Base-by-base conservation (phyloP, 2,329 filamentous ascomycete species). In the Moelleriella libera region DNA sequence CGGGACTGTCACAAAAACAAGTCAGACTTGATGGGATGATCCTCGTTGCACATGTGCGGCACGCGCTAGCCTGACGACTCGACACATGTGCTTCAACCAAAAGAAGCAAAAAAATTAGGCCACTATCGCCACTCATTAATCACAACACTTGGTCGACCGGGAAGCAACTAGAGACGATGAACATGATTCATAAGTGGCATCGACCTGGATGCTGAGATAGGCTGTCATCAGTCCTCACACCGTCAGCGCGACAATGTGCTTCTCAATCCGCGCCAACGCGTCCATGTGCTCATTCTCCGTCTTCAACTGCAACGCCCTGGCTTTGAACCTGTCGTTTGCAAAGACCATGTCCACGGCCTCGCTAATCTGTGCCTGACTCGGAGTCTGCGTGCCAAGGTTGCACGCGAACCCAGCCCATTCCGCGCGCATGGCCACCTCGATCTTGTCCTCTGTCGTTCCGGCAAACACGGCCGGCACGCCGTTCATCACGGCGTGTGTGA, bases 381-480 rank as follows among this genome's bases (percentile, higher is more conserved):
- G 64, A 4, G 39, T 49, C 30, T 64, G 61, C 0, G 63, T 66
- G 32, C 54, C 52, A 14, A 75, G 55, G 52, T 73, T 71, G 41
- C 70, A 59, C 0, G 66, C 71, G 5, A 72, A 57, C 6, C 70
- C 70, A 1, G 65, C 62, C 55, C 58, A 68, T 49, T 68, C 65
- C 4, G 63, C 65, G 1, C 70, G 60, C 44, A 62, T 58, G 2
- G 60, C 60, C 9, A 68, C 63, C 52, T 71, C 66, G 3, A 60
- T 57, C 56, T 70, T 69, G 45, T 68, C 67, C 39, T 64, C 63
- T 28, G 57, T 61, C 28, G 58, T 55, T 1, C 71, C 71, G 0
- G 68, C 63, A 30, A 73, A 56, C 2, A 75, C 65, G 54, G 74
- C 62, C 2, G 71, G 70, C 14, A 72, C 65, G 1, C 69, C 68